Conservation (phyloP, 2,329 filamentous ascomycete genomes). For the Cytospora leucostoma region DNA sequence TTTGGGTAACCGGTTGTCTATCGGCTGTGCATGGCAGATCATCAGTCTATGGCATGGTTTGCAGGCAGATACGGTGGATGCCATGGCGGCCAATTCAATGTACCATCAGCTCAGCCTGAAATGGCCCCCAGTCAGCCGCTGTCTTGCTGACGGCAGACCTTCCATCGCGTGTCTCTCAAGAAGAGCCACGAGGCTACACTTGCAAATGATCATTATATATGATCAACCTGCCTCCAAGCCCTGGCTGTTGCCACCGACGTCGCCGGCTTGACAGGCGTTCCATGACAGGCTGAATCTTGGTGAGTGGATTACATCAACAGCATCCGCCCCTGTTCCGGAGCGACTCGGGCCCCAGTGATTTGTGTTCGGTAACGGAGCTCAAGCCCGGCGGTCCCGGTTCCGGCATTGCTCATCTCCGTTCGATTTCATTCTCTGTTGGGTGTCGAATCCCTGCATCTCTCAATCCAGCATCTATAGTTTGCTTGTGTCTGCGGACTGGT, state of each 20-base stretch:
- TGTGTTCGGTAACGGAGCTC: too few relatives aligned
- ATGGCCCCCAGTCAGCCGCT: neutral
- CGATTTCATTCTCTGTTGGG: too few relatives aligned
- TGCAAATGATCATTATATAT: neutral
- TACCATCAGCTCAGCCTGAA: neutral
- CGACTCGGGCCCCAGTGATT: neutral
- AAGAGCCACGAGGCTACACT: neutral
- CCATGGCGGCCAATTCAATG: neutral
- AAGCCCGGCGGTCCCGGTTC: too few relatives aligned
- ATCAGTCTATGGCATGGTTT: neutral
- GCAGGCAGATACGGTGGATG: neutral
- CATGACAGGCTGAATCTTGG: constrained; percentile 4
- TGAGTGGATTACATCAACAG: constrained; percentile 15
- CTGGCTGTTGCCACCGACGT: neutral
- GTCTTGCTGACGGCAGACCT: neutral
- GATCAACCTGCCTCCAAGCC: neutral
- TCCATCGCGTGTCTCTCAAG: neutral
- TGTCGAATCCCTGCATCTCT: too few relatives aligned
- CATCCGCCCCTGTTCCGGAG: constrained; percentile 20
- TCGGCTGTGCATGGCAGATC: neutral
- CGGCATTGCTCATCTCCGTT: too few relatives aligned
- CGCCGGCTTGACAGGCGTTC: neutral
- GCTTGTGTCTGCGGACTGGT: too few relatives aligned
- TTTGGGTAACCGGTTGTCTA: neutral
- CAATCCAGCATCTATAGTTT: too few relatives aligned